Evolutionary conservation across 225 moss, liverwort and hornwort genomes (phyloP).

Genomic region (Antitrichia curtipendula): DNA sequence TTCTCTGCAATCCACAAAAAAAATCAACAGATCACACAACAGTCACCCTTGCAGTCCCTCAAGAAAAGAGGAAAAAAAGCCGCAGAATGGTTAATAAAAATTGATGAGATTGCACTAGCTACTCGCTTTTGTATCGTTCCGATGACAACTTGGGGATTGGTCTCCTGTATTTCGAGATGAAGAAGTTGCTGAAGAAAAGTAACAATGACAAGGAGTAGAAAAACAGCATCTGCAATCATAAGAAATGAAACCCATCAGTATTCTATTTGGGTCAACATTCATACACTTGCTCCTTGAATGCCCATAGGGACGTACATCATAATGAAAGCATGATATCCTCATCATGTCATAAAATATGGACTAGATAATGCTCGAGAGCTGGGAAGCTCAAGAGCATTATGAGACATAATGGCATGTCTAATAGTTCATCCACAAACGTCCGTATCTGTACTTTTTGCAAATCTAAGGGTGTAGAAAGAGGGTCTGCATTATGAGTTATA

Average conservation of each 20-base stretch:
- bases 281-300: neutral
- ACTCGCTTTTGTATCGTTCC: slow-evolving; percentile 29
- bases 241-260: neutral
- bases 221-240: slow-evolving; percentile 58
- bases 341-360: too few relatives aligned
- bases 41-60: neutral
- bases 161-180: slow-evolving; percentile 48
- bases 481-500: too few relatives aligned
- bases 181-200: slow-evolving; percentile 70
- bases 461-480: too few relatives aligned
- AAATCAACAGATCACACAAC: neutral
- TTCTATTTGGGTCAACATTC: neutral
- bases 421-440: too few relatives aligned
- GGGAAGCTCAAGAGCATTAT: too few relatives aligned
- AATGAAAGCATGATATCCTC: neutral
- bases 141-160: neutral
- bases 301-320: neutral
- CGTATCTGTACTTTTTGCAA: too few relatives aligned
- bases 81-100: neutral
- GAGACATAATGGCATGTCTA: too few relatives aligned
- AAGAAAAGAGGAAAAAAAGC: neutral
- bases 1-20: neutral
- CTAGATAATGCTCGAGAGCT: too few relatives aligned
- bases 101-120: neutral
- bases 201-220: slow-evolving; percentile 66